Conservation (phyloP, 2,329 filamentous ascomycete genomes). For the Pseudogymnoascus sp. region DNA sequence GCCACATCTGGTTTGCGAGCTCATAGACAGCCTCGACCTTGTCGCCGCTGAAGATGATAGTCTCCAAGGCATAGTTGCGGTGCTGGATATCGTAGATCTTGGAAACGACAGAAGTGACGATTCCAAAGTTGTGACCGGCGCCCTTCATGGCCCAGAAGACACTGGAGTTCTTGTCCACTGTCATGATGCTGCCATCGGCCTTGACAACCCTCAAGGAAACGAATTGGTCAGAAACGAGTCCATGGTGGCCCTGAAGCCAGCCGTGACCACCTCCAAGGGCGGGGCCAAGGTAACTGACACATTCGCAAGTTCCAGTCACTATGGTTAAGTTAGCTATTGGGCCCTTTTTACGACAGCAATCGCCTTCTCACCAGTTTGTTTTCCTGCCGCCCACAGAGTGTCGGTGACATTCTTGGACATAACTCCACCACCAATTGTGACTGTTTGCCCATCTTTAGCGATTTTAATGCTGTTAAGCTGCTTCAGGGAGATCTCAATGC, state of each 20-base stretch:
- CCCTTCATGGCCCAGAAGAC: slow-evolving; percentile 53
- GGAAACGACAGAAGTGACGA: slow-evolving; percentile 43
- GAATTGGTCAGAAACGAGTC: slow-evolving; percentile 42
- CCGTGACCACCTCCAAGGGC: slow-evolving; percentile 55
- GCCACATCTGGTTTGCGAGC: slow-evolving; percentile 40
- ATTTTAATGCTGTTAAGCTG: slow-evolving; percentile 27
- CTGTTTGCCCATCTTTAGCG: slow-evolving; percentile 27
- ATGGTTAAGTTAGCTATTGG: slow-evolving; percentile 31
- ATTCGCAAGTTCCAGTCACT: slow-evolving; percentile 43
- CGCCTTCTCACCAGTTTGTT: slow-evolving; percentile 36
- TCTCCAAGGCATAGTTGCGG: slow-evolving; percentile 36
- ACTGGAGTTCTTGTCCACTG: slow-evolving; percentile 39
- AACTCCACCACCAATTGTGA: slow-evolving; percentile 31
- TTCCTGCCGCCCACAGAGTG: slow-evolving; percentile 27
- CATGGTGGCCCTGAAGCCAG: slow-evolving; percentile 48
- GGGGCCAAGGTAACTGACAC: slow-evolving; percentile 42
- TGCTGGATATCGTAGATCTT: slow-evolving; percentile 42
- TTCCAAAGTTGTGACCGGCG: slow-evolving; percentile 54
- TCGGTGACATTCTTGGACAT: slow-evolving; percentile 27
- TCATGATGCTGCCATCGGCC: slow-evolving; percentile 44
- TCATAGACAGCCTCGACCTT: slow-evolving; percentile 45
- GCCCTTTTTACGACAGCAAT: slow-evolving; percentile 39
- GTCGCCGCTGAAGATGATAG: slow-evolving; percentile 41
- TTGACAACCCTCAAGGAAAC: slow-evolving; percentile 44
- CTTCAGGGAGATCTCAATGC: slow-evolving; percentile 16